Conservation (phyloP, 1,139 yeast genomes). For the Torulaspora pretoriensis region DNA sequence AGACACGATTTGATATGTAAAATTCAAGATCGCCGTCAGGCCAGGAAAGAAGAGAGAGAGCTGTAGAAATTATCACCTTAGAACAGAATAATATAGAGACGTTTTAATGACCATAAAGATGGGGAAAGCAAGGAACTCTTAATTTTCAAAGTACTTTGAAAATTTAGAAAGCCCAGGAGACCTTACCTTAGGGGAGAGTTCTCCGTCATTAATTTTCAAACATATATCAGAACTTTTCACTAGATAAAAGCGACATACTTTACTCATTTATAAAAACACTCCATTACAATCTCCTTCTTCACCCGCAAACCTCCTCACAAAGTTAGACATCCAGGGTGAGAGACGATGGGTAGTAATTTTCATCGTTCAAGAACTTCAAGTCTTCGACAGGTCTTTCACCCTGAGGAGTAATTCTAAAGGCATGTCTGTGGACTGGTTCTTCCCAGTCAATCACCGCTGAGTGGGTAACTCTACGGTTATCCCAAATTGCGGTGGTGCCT, state of each 20-base stretch:
- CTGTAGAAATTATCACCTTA: neutral
- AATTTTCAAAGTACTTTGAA: too few species aligned
- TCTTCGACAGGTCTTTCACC: slow-evolving; percentile 35
- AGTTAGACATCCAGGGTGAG: neutral
- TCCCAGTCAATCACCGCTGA: slow-evolving; percentile 64
- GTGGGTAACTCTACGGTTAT: slow-evolving; percentile 61
- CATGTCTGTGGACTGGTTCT: slow-evolving; percentile 54
- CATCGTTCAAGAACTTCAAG: slow-evolving; percentile 19
- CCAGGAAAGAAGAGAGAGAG: neutral
- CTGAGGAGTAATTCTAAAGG: slow-evolving; percentile 61
- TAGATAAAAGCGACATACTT: too few species aligned
- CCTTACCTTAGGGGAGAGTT: too few species aligned
- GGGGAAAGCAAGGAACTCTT: too few species aligned
- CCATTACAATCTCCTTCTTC: too few species aligned
- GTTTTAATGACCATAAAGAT: too few species aligned
- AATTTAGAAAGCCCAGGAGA: too few species aligned
- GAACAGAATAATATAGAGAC: neutral
- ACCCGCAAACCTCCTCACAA: too few species aligned
- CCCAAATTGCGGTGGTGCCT: slow-evolving; percentile 66
- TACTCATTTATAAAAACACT: too few species aligned
- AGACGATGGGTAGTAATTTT: slow-evolving; percentile 17
- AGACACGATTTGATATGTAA: slow-evolving; percentile 4
- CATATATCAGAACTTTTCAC: too few species aligned
- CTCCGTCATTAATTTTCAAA: too few species aligned
- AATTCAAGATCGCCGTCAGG: slow-evolving; percentile 1